Base-by-base conservation (phyloP, 2,329 filamentous ascomycete genomes). In the Diaporthe australafricana region DNA sequence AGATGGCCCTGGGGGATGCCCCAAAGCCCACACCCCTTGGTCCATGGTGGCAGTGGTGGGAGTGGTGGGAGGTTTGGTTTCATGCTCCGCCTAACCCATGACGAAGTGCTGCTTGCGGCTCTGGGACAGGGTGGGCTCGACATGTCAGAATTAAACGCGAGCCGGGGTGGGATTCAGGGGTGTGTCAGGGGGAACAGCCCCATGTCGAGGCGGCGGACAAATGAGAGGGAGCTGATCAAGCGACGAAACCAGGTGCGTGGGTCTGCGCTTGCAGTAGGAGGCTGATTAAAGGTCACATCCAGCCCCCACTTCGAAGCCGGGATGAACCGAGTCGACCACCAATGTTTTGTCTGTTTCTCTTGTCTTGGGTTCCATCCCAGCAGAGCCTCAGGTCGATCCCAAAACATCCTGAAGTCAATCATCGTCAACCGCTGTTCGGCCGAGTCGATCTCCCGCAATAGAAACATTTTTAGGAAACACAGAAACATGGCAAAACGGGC, bases 271-370 rank as follows among this genome's bases (percentile, higher is more conserved):
- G 50, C 65, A 68, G 50, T 48, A 35, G 53, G 55, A 62, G 71
- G 68, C 68, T 72, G 57, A 72, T 72, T 67, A 62, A 52, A 72
- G 71, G 71, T 72, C 53, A 66, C 60, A 72, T 53, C 27, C 27
- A 32, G n/a, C 30, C 71, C 52, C 71, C 71, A 72, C 71, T 42
- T 30, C n/a, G 42, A 16, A 9, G 25, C 66, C 40, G 52, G 56
- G 55, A 63, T 63, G 20, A 48, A 56, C 48, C 40, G n/a, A 38
- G 40, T 35, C 40, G n/a, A 9, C 45, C 27, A 20, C 40, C 40
- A 52, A 50, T 42, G 35, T 16, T n/a, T 42, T 65, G 60, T 11
- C 20, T 9, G 32, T 48, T 12, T 9, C 27, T 38, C n/a, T 17
- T 25, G 14, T 5, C 32, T 35, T 55, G 52, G 53, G 30, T 30